phyloP scores from a whole-genome alignment of 129 eudicot species.

The Glebionis coronaria region DNA sequence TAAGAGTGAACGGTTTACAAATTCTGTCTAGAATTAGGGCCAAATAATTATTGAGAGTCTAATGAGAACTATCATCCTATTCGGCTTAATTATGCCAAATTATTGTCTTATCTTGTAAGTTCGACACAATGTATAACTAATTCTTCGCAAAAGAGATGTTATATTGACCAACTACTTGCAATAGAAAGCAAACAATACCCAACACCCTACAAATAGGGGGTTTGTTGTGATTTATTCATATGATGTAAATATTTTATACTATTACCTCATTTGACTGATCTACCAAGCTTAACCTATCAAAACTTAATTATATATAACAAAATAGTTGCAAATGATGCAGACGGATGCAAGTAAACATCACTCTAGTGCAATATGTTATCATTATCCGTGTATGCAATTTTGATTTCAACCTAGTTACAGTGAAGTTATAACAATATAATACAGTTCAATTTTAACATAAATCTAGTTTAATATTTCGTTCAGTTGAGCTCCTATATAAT shows the following conservation, averaged over 20 bases:
- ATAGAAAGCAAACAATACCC: not conserved
- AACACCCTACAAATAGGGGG: no score
- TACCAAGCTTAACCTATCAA: not conserved
- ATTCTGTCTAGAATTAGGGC: not conserved
- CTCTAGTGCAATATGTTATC: not conserved
- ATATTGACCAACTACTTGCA: not conserved
- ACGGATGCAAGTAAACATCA: constrained; percentile 3
- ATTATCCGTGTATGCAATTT: constrained; percentile 9
- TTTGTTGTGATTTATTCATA: no score
- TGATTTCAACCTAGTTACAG: not conserved
- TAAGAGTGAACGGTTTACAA: not conserved
- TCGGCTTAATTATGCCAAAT: not conserved
- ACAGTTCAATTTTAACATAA: constrained; percentile 5
- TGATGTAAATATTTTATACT: not conserved
- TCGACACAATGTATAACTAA: no score
- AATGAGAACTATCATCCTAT: not conserved
- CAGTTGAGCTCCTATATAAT: not conserved
- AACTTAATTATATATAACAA: not conserved
- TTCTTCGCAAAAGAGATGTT: no score
- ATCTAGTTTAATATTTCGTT: not conserved
- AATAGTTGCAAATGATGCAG: not conserved
- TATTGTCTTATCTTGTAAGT: not conserved
- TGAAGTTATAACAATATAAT: not conserved
- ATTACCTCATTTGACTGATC: not conserved
- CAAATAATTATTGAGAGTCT: not conserved